Percentiles rank a stretch among this genome's conserved stretches.
These are phyloP conservation scores for Chaetomiaceae sp. DNA, from an alignment of 2,329 filamentous ascomycete genomes.

Conservation along the genomic window DNA sequence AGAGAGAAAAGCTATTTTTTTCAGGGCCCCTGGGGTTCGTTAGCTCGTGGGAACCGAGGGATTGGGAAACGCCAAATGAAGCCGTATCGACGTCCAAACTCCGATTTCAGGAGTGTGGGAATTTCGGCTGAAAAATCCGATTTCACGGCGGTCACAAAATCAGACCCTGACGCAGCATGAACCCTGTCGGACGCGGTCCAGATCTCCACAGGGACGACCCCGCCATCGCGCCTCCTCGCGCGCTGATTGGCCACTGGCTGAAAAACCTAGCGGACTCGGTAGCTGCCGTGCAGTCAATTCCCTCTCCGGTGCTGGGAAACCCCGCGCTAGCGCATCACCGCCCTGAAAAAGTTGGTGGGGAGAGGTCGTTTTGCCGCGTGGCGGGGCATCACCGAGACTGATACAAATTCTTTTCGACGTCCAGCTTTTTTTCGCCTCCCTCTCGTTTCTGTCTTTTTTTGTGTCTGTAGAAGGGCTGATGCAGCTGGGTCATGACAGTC, in stretches of 20 bases:
- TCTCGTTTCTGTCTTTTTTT: conserved; percentile 10
- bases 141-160: conserved; percentile 15
- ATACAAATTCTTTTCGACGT: conserved; percentile 17
- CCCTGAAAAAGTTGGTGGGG: conserved; percentile 17
- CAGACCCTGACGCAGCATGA: conserved; percentile 1
- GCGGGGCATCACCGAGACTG: conserved; percentile 11
- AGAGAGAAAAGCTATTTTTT: conserved; percentile 9
- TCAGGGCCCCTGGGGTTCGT: not conserved
- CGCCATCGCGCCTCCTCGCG: conserved; percentile 1
- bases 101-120: conserved; percentile 5
- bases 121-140: conserved; percentile 16
- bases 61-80: no score
- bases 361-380: conserved; percentile 9
- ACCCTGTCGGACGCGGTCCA: conserved; percentile 2
- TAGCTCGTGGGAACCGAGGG: not conserved
- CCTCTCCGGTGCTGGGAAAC: conserved; percentile 7
- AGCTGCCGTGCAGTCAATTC: not conserved
- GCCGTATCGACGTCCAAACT: no score
- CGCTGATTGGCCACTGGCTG: conserved; percentile 21
- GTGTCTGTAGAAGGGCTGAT: conserved; percentile 22
- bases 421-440: conserved; percentile 8
- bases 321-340: conserved; percentile 13
- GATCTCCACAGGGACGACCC: conserved; percentile 11
- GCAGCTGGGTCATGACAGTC: conserved; percentile 21
- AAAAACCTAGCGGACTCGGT: conserved; percentile 16